phyloP scores from a whole-genome alignment of 768 basidiomycete species.

The Megacollybia marginata region DNA sequence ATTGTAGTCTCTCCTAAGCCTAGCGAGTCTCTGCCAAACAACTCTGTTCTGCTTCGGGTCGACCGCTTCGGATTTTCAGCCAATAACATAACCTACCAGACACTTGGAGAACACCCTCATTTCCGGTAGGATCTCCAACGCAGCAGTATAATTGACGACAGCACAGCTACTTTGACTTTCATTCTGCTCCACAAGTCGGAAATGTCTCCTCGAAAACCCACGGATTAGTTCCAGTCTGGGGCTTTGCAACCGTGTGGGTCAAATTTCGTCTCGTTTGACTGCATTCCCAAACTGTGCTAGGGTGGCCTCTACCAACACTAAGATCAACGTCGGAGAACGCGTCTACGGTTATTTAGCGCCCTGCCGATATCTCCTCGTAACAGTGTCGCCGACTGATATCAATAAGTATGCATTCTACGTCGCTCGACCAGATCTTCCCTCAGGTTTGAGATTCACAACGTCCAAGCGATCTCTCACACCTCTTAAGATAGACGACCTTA shows the following conservation, averaged over 20 bases:
- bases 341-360: conserved; percentile 62
- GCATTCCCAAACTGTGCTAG: no score
- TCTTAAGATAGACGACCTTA: conserved; percentile 53
- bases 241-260: conserved; percentile 45
- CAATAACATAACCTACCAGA: conserved; percentile 68
- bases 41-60: conserved; percentile 48
- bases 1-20: conserved; percentile 16
- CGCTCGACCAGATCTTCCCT: conserved; percentile 53
- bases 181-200: conserved; percentile 34
- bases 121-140: conserved; percentile 25
- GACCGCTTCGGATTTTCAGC: conserved; percentile 68
- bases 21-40: conserved; percentile 21
- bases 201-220: conserved; percentile 40
- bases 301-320: conserved; percentile 31
- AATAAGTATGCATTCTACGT: conserved; percentile 51
- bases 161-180: conserved; percentile 63
- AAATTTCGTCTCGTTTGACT: no score
- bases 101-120: conserved; percentile 40
- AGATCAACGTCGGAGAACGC: conserved; percentile 46
- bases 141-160: not conserved
- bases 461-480: not conserved
- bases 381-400: conserved; percentile 42
- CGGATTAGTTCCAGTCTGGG: conserved; percentile 68
- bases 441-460: conserved; percentile 31
- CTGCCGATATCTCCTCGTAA: conserved; percentile 45